Percentiles rank a stretch among this genome's conserved stretches.
Evolutionary conservation across 2,329 filamentous ascomycete genomes (phyloP).

Genomic region (Phaeosphaeria sp.): DNA sequence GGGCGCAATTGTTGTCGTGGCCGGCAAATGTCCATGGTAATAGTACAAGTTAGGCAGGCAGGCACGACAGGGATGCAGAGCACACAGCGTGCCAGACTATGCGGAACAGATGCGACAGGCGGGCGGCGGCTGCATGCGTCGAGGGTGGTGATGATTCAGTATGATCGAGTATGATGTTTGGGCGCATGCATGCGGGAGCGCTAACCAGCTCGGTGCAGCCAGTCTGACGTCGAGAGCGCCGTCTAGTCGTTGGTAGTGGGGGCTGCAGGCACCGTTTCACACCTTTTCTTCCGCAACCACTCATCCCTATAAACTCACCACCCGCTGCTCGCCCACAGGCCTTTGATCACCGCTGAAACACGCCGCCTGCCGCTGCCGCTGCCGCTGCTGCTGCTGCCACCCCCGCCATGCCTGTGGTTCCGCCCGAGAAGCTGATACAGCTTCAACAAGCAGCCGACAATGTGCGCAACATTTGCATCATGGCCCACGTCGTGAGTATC

Average conservation of each 20-base stretch:
- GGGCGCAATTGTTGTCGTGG: slow-evolving; percentile 3
- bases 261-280: slow-evolving; percentile 12
- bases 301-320: slow-evolving; percentile 10
- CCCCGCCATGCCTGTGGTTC: slow-evolving; percentile 82
- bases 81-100: neutral
- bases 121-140: neutral
- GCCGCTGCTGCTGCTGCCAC: too few relatives aligned
- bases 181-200: slow-evolving; percentile 1
- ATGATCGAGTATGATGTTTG: neutral
- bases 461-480: slow-evolving; percentile 78
- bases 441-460: slow-evolving; percentile 87
- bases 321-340: slow-evolving; percentile 4
- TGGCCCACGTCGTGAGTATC: slow-evolving; percentile 18
- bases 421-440: slow-evolving; percentile 85
- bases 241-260: neutral
- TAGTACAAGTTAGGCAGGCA: too few relatives aligned
- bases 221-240: neutral
- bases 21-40: neutral
- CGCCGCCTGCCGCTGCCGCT: too few relatives aligned
- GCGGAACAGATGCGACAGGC: neutral
- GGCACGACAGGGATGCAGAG: neutral
- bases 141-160: neutral
- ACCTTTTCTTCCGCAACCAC: slow-evolving; percentile 24
- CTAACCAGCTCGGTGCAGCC: neutral
- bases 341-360: slow-evolving; percentile 17